Evolutionary conservation across 1,139 yeast species (phyloP), one percentile per base, ranked within the genome.

Genomic region (Yamadazyma kanchanaburiensis): DNA sequence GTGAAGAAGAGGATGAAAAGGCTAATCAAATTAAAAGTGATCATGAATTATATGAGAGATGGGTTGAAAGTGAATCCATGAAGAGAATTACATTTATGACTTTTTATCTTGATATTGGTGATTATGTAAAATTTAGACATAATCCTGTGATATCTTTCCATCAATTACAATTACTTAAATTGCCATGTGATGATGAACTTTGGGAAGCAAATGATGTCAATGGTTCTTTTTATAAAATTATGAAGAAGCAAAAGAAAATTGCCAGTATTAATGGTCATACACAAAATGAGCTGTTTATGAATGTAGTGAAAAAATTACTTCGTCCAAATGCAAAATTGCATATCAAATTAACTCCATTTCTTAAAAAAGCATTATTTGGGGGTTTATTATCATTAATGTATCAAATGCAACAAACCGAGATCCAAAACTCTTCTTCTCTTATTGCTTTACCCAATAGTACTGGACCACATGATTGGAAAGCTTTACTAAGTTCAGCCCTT

Each of bases 81-180:
- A 86, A 85, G 51, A 61, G 95, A 32, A 72, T 83, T 1, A 86
- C 94, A 0, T 74, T 80, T 36, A 77, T 83, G 78, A 87, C 94
- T 5, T 86, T 86, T 51, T 81, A 81, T 46, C 64, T 83, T 47
- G 95, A 86, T 54, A 78, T 81, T 2, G 72, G 80, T 14, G 94
- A 86, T 56, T 83, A 87, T 19, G 73, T 82, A 16, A 73, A 84
- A 34, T 85, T 82, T 54, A 81, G 94, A 7, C 94, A 86, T 54
- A 70, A 78, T 22, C 72, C 84, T 13, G 75, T 76, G 26, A 65
- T 86, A 26, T 70, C 78, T 33, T 80, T 86, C 19, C 82, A 79
- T 48, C 88, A 86, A 46, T 65, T 87, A 28, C 88, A 87, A 45
- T 57, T 86, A 34, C 67, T 84, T 24, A 63, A 59, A 23, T 58